Evolutionary conservation across 306 rosid species (phyloP), one percentile per base, ranked within the genome.

Genomic region (Ammopiptanthus mongolicus): DNA sequence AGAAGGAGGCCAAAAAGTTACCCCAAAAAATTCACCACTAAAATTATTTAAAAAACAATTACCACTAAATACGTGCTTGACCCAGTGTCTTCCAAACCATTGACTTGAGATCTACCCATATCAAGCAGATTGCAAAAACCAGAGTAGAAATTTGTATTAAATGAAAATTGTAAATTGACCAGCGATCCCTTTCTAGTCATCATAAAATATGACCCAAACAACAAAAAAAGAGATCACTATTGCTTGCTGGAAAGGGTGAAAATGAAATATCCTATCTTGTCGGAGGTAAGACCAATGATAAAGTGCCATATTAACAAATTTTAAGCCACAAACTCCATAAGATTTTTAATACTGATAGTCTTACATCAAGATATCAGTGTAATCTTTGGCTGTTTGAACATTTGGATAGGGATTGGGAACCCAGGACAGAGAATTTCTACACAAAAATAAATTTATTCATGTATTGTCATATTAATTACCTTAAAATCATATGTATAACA

Each of bases 101-200:
- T 86, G 83, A 79, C 84, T 44, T 46, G 31, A 56, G 14, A 73
- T 6, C 25, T 36, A 25, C 8, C 17, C 60, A 65, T 3, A 6
- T 34, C 51, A 29, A 53, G 29, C 58, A 18, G 31, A 34, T 11
- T 60, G 17, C 58, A 14, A 74, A 75, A 76, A 41, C 59, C 48
- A 37, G 47, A 52, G 19, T 15, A 36, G 65, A 36, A 51, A 1
- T 3, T n/a, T 41, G 31, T 37, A 51, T 42, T 10, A 39, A 34
- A 64, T 62, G 47, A 33, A 21, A 36, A 7, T 25, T 25, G 28
- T 25, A 0, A 25, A 3, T 25, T 25, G 28, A 25, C 28, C 28
- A 25, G n/a, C 48, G 19, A 67, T 70, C 75, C 58, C 72, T 75
- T 47, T 75, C 61, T 13, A 61, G 58, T 8, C 33, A 25, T 3